Base-by-base conservation (phyloP, 306 rosid genomes). In the Vigna trinervia region DNA sequence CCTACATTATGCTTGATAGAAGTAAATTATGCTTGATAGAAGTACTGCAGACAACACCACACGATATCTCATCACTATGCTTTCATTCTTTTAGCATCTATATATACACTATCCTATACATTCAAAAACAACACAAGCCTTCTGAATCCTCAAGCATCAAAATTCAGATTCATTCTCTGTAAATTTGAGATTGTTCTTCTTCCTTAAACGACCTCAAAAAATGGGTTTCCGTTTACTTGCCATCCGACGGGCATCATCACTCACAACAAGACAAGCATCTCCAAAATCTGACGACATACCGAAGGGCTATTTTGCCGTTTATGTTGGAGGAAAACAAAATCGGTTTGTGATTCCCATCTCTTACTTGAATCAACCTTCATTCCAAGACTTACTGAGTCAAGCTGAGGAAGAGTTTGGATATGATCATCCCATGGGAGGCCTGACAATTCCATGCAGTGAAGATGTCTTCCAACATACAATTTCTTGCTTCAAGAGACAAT, bases 351-450 rank as follows among this genome's bases (percentile, higher is more conserved):
- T 86, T 50, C 89, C 92, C 0, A 3, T 86, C 46, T 72, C 90
- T 28, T 80, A 63, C 67, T 59, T 88, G 81, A 88, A 74, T 69
- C 81, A 87, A 36, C 77, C 84, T 56, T 70, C 78, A 34, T 88
- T 88, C 52, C 87, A 80, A 60, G 78, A 81, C 2, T 60, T 78
- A 28, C 41, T 85, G 56, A 75, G 32, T 28, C 57, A 79, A 41
- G 86, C 82, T 0, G 80, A 78, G 68, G 78, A 87, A 74, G 84
- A 84, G 61, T 85, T 85, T 47, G 82, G 88, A 73, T 87, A 82
- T 77, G 84, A 82, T 60, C 90, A 87, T 85, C 85, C 88, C 23
- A 77, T 22, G 50, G 90, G 90, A 0, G 87, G 88, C 30, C 85
- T 87, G 56, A 77, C 88, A 8, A 85, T 85, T 77, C 85, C 87